Percentiles rank a stretch among this genome's conserved stretches.
phyloP scores from a whole-genome alignment of 768 basidiomycete genomes.

The Lactarius hatsudake region DNA sequence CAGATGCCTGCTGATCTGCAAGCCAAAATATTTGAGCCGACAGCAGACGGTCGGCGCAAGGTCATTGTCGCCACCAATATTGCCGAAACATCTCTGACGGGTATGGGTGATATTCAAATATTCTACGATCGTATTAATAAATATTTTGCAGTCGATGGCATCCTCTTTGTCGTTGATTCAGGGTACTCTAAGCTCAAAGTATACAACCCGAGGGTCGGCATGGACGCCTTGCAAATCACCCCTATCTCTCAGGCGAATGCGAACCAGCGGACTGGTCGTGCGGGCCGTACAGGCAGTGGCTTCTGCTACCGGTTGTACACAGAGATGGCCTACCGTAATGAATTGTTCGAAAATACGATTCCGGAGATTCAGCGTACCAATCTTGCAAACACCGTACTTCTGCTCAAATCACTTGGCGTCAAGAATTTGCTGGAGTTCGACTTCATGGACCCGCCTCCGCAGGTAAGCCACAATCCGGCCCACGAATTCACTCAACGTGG shows the following conservation, averaged over 20 bases:
- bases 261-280: conserved; percentile 92
- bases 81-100: conserved; percentile 95
- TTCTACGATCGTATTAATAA: conserved; percentile 20
- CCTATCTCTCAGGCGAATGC: conserved; percentile 99
- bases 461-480: conserved; percentile 44
- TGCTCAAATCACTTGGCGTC: conserved; percentile 94
- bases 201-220: conserved; percentile 98
- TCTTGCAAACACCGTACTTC: conserved; percentile 90
- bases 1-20: conserved; percentile 99
- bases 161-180: conserved; percentile 93
- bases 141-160: conserved; percentile 77
- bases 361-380: conserved; percentile 99
- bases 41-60: conserved; percentile 89
- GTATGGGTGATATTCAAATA: conserved; percentile 38
- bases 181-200: conserved; percentile 98
- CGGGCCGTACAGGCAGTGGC: conserved; percentile 93
- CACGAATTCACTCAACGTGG: neutral
- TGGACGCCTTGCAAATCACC: conserved; percentile 99
- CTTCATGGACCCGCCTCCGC: conserved; percentile 99
- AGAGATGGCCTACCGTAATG: conserved; percentile 94
- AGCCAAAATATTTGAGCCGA: conserved; percentile 96
- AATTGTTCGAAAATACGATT: conserved; percentile 92
- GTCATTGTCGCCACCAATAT: conserved; percentile 99
- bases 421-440: conserved; percentile 98
- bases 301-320: conserved; percentile 97